phyloP scores from a whole-genome alignment of 495 filamentous ascomycete species.

The Penicillium cataractarum region DNA sequence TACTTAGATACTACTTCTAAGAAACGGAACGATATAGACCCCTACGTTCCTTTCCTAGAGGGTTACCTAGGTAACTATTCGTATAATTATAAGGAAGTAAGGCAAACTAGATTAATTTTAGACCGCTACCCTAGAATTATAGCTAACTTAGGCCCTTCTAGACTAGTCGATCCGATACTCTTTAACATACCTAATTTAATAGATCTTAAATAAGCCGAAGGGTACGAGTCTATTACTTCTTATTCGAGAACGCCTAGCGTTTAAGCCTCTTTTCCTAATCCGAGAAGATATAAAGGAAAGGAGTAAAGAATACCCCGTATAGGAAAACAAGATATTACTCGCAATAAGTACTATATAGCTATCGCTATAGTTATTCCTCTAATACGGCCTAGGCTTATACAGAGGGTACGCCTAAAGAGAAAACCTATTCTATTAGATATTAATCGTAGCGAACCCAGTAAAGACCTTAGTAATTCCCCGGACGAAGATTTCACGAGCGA shows the following conservation, averaged over 20 bases:
- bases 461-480: neutral
- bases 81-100: neutral
- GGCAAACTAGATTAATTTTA: neutral
- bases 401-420: neutral
- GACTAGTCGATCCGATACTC: neutral
- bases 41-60: neutral
- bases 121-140: neutral
- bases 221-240: neutral
- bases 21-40: neutral
- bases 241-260: constrained; percentile 1
- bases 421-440: neutral
- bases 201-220: constrained; percentile 1
- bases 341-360: neutral
- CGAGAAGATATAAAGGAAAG: neutral
- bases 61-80: neutral
- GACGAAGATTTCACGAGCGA: constrained; percentile 1
- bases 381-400: neutral
- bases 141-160: neutral
- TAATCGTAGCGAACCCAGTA: neutral
- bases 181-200: neutral
- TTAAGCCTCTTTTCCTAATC: neutral
- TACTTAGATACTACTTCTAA: neutral
- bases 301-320: neutral
- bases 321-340: neutral
- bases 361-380: constrained; percentile 2